Percentiles rank a stretch among this genome's conserved stretches.
phyloP scores from a whole-genome alignment of 1,284 basidiomycete species.

The Termitomyces sp. region DNA sequence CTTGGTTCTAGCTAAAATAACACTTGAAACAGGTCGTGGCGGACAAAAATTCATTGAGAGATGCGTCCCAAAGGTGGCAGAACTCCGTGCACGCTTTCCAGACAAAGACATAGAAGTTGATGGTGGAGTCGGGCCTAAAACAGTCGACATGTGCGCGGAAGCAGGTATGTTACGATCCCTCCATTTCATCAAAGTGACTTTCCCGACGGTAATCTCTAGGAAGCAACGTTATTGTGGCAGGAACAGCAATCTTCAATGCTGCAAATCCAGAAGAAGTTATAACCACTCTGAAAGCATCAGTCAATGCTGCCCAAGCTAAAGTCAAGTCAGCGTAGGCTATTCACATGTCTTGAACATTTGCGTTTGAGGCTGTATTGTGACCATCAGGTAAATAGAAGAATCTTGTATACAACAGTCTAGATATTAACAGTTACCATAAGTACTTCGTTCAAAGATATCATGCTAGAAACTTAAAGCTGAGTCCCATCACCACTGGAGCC shows the following conservation, averaged over 20 bases:
- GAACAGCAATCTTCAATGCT: constrained; percentile 91
- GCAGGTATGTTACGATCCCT: constrained; percentile 54
- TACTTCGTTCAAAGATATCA: neutral
- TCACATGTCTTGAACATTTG: neutral
- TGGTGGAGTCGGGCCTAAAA: constrained; percentile 92
- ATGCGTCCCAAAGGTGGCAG: constrained; percentile 90
- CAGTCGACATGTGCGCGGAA: constrained; percentile 84
- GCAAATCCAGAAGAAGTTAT: constrained; percentile 79
- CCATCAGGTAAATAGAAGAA: neutral
- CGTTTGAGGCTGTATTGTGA: neutral
- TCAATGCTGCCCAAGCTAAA: constrained; percentile 65
- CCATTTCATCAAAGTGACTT: neutral
- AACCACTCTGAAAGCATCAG: constrained; percentile 61
- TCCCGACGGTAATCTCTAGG: constrained; percentile 67
- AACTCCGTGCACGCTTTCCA: constrained; percentile 88
- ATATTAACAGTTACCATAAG: neutral
- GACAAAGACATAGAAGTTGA: constrained; percentile 96
- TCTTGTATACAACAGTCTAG: constrained; percentile 5
- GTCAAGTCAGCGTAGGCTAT: constrained; percentile 19
- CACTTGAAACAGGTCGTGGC: constrained; percentile 65
- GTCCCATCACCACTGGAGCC: constrained; percentile 55
- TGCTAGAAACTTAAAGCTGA: neutral
- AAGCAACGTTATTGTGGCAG: constrained; percentile 97
- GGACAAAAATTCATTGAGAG: constrained; percentile 96
- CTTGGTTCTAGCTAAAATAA: neutral